Base-by-base conservation (phyloP, 768 basidiomycete genomes). In the Pleurotus tuoliensis region DNA sequence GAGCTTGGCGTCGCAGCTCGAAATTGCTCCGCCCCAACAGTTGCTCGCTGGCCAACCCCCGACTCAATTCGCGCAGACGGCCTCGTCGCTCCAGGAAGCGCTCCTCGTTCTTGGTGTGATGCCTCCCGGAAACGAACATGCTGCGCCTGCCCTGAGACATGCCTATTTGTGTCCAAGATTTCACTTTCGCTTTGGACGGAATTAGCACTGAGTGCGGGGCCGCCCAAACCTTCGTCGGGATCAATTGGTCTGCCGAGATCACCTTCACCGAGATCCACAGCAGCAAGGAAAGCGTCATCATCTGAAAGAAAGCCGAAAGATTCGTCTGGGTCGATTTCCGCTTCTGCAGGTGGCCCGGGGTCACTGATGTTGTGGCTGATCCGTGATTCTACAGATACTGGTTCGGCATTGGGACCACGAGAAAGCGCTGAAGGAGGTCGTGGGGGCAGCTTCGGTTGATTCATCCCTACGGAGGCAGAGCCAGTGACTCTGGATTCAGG, bases 251-350 rank as follows among this genome's bases (percentile, higher is more conserved):
- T 63, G 7, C 78, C 81, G 0, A 78, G 60, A 58, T 80, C 79
- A 37, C 71, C 73, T 16, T 79, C 79, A 1, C 73, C 76, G 11
- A 83, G 66, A 57, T 84, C 83, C 20, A 84, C 74, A 8, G 75
- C 68, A 16, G 87, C 86, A 37, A 86, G 71, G 62, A 88, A 79
- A 1, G 77, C 83, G 53, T 84, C 87, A 53, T 90, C 88, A 40
- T 91, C 86, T 1, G 86, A 86, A 56, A 74, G 72, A 60, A 83
- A 79, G 9, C 74, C 73, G 59, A 79, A 84, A 0, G 76, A 77
- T 3, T 77, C 77, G 38, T 73, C 69, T 9, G 54, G 57, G 22
- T 62, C 62, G 37, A 58, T 47, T 24, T 53, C 47, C 5, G 37
- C n/a, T 53, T 55, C 38, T 13, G 1, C 9, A 8, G 64, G 59